Evolutionary conservation across 192 early-diverging fungal species (phyloP).

Genomic region (Pilaira anomala): DNA sequence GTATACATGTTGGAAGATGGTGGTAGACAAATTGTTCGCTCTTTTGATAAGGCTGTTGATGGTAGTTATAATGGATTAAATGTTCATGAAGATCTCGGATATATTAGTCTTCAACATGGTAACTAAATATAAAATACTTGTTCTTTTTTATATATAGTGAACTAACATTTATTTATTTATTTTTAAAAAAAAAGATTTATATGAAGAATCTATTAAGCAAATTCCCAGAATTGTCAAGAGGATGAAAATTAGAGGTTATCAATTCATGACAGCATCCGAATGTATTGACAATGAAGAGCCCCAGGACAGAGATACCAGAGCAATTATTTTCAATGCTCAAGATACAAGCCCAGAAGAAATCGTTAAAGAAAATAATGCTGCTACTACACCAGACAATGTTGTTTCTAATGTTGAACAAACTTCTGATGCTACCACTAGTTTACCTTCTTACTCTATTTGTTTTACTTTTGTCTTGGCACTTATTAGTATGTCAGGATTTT

Average conservation of each 20-base stretch:
- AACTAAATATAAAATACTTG: slow-evolving; percentile 5
- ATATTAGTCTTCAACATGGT: slow-evolving; percentile 39
- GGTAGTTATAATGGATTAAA: slow-evolving; percentile 15
- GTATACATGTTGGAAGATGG: slow-evolving; percentile 17
- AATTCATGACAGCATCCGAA: slow-evolving; percentile 22
- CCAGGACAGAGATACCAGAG: background rate
- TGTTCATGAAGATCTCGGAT: slow-evolving; percentile 26
- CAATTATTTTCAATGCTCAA: background rate
- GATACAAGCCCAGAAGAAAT: background rate
- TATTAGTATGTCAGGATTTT: too few species aligned
- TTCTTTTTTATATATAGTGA: too few species aligned
- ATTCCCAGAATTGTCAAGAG: slow-evolving; percentile 17
- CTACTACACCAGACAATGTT: background rate
- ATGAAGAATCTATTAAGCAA: slow-evolving; percentile 22
- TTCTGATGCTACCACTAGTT: too few species aligned
- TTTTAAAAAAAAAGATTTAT: slow-evolving; percentile 19
- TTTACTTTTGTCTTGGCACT: too few species aligned
- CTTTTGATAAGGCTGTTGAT: background rate
- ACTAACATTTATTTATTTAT: too few species aligned
- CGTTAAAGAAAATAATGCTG: background rate
- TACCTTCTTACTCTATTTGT: too few species aligned
- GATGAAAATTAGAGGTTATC: slow-evolving; percentile 15
- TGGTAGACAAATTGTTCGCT: slow-evolving; percentile 5
- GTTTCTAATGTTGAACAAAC: background rate
- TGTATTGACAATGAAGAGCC: slow-evolving; percentile 16